Evolutionary conservation across 2,329 filamentous ascomycete genomes (phyloP), one percentile per base, ranked within the genome.

Genomic region (Exophiala sp.): DNA sequence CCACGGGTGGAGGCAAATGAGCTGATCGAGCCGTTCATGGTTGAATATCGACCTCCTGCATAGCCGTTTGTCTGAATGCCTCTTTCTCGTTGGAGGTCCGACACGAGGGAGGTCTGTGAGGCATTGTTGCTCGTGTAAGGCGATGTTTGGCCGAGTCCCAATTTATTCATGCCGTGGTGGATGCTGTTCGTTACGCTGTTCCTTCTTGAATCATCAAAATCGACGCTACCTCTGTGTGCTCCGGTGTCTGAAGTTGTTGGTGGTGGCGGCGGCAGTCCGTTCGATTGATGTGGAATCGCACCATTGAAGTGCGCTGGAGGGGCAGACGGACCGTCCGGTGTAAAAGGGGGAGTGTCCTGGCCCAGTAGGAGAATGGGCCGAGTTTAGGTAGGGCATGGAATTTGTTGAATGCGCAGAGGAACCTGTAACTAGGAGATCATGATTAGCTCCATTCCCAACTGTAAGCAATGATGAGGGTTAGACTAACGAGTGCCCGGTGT

Each of bases 401-500:
- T 68, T 63, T 43, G 66, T 73, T n/a, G 72, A 74, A 56, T 74
- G 73, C 38, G 70, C 71, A 24, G 72, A 75, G 2, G 72, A 74
- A 52, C 71, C 71, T 71, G 57, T 51, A 9, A 51, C 47, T 57
- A 24, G 22, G 24, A 56, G 57, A 56, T 24, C 14, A 44, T 23
- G 7, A 23, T 45, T 29, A 52, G 23, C 34, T 43, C 29, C 29
- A 37, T 18, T 18, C 11, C 10, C 10, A 13, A 65, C 58, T 65
- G 61, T 53, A 59, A 23, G 50, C 35, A 24, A 45, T 43, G 46
- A 45, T 39, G 42, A 41, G 50, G 53, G 51, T 48, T 48, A 34
- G 21, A 51, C 71, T 63, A 66, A 78, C 77, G 74, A 62, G 77
- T 76, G 64, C 77, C 77, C 52, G 77, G 74, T 60, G 78, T 75